A percentile compares a stretch with the other conserved stretches of the same genome.
These are phyloP conservation scores for Metschnikowia cubensis DNA, from an alignment of 805 yeast species.

Conservation along the genomic window DNA sequence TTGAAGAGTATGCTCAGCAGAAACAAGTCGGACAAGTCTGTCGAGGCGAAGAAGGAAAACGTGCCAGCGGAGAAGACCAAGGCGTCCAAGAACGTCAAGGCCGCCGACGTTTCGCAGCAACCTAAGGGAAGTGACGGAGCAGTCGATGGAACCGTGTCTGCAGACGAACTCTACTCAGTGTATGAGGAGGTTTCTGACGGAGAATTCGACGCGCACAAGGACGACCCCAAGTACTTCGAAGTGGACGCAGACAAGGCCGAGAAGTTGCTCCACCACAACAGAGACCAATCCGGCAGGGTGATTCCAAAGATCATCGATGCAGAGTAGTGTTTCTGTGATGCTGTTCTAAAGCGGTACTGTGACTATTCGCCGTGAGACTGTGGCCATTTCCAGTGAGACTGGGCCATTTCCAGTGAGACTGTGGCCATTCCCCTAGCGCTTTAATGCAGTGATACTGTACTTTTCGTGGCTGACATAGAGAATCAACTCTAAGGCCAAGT, in stretches of 20 bases:
- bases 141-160: constrained; percentile 12
- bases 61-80: constrained; percentile 2
- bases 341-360: too few relatives aligned
- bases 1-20: constrained; percentile 19
- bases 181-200: constrained; percentile 49
- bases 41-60: not conserved
- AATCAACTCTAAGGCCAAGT: too few relatives aligned
- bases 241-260: constrained; percentile 18
- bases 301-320: not conserved
- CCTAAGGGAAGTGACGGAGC: constrained; percentile 10
- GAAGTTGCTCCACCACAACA: constrained; percentile 15
- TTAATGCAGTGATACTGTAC: too few relatives aligned
- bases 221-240: constrained; percentile 49
- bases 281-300: constrained; percentile 1
- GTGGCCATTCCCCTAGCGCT: too few relatives aligned
- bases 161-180: constrained; percentile 19
- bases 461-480: too few relatives aligned
- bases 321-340: not conserved
- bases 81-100: constrained; percentile 4
- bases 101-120: constrained; percentile 9
- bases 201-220: constrained; percentile 43
- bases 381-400: too few relatives aligned
- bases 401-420: too few relatives aligned
- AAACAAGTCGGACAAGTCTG: constrained; percentile 6
- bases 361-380: too few relatives aligned